phyloP scores from a whole-genome alignment of 306 rosid species.

The Styphnolobium japonicum region DNA sequence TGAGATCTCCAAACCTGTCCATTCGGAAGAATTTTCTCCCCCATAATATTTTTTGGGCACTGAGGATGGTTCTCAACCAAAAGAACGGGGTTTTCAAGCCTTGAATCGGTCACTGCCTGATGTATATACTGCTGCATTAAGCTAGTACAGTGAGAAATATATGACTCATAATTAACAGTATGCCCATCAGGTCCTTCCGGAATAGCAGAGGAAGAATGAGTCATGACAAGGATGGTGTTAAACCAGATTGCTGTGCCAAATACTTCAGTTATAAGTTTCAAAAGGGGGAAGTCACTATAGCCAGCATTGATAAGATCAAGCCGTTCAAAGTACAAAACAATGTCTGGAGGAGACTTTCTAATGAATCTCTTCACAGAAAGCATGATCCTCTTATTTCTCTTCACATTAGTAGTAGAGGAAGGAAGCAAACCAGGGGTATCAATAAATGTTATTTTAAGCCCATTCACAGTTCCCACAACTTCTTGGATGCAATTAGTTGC shows the following conservation, averaged over 20 bases:
- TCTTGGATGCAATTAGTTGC: conserved; percentile 79
- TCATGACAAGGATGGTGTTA: conserved; percentile 85
- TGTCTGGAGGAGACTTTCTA: conserved; percentile 84
- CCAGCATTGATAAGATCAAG: conserved; percentile 61
- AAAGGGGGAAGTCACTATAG: conserved; percentile 51
- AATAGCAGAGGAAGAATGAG: conserved; percentile 79
- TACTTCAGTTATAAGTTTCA: conserved; percentile 77
- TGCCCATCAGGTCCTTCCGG: conserved; percentile 81
- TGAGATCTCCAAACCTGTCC: conserved; percentile 96
- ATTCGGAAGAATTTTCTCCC: conserved; percentile 93
- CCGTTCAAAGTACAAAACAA: conserved; percentile 87
- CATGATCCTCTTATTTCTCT: conserved; percentile 83
- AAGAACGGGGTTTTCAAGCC: conserved; percentile 82
- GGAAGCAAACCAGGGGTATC: conserved; percentile 95
- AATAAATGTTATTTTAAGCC: conserved; percentile 64
- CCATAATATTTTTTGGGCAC: conserved; percentile 62
- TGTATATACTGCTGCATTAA: conserved; percentile 74
- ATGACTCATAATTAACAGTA: conserved; percentile 64
- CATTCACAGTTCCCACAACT: conserved; percentile 72
- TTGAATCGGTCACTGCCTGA: conserved; percentile 77
- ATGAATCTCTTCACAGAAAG: conserved; percentile 74
- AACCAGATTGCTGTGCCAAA: conserved; percentile 93
- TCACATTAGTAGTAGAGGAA: conserved; percentile 48
- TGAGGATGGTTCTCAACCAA: conserved; percentile 94
- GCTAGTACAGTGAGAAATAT: conserved; percentile 56